These are phyloP conservation scores for Talaromyces sp. DNA, from an alignment of 2,329 filamentous ascomycete genomes.

Conservation along the genomic window DNA sequence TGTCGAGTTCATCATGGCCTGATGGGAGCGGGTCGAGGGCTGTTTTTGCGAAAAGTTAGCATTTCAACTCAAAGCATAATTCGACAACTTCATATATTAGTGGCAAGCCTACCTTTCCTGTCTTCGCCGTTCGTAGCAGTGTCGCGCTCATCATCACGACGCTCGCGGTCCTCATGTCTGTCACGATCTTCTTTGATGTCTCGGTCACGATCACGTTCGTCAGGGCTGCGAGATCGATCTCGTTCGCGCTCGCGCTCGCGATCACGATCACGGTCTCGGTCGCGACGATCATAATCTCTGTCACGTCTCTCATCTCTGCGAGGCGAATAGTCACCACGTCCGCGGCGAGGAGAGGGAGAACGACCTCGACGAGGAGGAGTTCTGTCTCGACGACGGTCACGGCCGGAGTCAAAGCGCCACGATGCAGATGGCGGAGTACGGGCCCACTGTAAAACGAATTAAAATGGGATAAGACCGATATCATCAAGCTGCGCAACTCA, in stretches of 20 bases:
- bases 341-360: conserved; percentile 56
- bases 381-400: conserved; percentile 65
- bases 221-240: conserved; percentile 37
- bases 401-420: conserved; percentile 94
- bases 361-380: conserved; percentile 73
- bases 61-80: background rate
- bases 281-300: conserved; percentile 67
- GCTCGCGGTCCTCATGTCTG: conserved; percentile 63
- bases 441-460: conserved; percentile 69
- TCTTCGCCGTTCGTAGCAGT: conserved; percentile 81
- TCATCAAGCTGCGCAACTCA: conserved; percentile 44
- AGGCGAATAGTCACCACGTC: conserved; percentile 71
- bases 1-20: conserved; percentile 91
- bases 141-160: conserved; percentile 68
- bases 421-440: conserved; percentile 96
- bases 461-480: background rate
- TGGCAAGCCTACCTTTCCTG: conserved; percentile 67
- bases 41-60: conserved; percentile 25
- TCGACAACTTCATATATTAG: conserved; percentile 8
- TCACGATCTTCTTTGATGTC: conserved; percentile 43
- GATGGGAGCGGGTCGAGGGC: conserved; percentile 73
- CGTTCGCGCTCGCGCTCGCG: conserved; percentile 68
- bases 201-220: conserved; percentile 36
- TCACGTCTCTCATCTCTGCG: conserved; percentile 84
- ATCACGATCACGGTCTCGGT: conserved; percentile 54